Conservation (phyloP, 2,329 filamentous ascomycete species). For the Colletotrichum orchidophilum region DNA sequence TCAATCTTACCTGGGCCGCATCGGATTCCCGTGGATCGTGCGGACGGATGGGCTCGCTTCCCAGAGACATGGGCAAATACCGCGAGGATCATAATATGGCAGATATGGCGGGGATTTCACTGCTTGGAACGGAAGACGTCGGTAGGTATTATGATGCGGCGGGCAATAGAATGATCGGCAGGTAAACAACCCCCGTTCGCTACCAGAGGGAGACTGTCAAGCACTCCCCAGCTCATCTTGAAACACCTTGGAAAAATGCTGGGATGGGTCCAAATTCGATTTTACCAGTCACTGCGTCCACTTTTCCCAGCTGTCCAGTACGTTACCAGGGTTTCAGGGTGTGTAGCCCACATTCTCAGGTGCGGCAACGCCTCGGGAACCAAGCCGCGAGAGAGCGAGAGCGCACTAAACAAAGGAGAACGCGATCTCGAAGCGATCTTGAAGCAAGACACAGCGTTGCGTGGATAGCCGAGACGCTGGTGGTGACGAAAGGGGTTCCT, state of each 20-base stretch:
- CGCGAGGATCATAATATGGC: conserved; percentile 16
- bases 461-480: neutral
- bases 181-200: neutral
- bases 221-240: conserved; percentile 2
- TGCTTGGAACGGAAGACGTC: conserved; percentile 18
- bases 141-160: conserved; percentile 4
- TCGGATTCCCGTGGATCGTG: neutral
- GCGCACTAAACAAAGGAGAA: conserved; percentile 3
- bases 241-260: conserved; percentile 22
- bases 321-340: conserved; percentile 19
- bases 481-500: neutral
- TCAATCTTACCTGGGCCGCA: neutral
- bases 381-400: neutral
- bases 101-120: neutral
- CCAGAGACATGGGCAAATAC: conserved; percentile 12
- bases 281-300: neutral
- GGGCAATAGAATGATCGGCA: conserved; percentile 13
- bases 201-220: neutral
- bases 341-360: conserved; percentile 28
- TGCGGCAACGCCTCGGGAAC: conserved; percentile 7
- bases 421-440: neutral
- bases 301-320: neutral
- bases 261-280: conserved; percentile 8
- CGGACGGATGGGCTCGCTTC: neutral
- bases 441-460: conserved; percentile 13